A percentile compares a stretch with the other conserved stretches of the same genome.
These are phyloP conservation scores for Puccinia polysora DNA, from an alignment of 1,284 basidiomycete species.

Conservation along the genomic window DNA sequence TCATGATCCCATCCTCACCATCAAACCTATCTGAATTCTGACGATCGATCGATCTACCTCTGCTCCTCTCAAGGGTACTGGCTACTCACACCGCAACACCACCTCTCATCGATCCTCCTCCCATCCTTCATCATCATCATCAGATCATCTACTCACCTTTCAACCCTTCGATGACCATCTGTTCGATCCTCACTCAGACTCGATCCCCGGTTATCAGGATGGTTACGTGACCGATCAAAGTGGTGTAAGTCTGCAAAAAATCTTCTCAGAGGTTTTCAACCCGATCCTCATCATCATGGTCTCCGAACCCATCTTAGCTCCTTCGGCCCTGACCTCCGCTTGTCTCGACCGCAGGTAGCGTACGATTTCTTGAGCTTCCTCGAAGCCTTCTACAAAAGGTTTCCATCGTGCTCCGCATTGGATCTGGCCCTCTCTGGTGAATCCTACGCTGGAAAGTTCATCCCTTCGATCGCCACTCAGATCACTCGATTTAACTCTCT, in stretches of 20 bases:
- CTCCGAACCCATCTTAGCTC: background rate
- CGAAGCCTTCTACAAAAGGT: background rate
- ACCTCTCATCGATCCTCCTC: background rate
- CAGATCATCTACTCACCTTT: background rate
- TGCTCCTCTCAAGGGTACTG: constrained; percentile 10
- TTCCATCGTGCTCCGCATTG: background rate
- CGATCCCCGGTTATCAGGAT: background rate
- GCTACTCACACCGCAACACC: background rate
- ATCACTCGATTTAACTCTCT: constrained; percentile 5
- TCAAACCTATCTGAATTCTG: background rate
- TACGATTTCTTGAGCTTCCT: constrained; percentile 11
- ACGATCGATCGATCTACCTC: background rate
- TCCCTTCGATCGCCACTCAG: constrained; percentile 1
- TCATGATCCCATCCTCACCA: too few relatives aligned
- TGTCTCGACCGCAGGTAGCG: background rate
- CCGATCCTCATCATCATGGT: background rate
- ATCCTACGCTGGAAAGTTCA: constrained; percentile 18
- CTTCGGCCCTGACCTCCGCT: background rate
- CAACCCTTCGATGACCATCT: too few relatives aligned
- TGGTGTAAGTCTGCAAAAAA: background rate
- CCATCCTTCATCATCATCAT: background rate
- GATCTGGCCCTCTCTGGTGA: constrained; percentile 6
- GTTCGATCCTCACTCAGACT: too few relatives aligned
- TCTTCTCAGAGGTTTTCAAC: background rate
- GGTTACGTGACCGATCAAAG: constrained; percentile 9